A percentile compares a stretch with the other conserved stretches of the same genome.
These are phyloP conservation scores for Fusarium agapanthi DNA, from an alignment of 2,329 filamentous ascomycete genomes.

Conservation along the genomic window DNA sequence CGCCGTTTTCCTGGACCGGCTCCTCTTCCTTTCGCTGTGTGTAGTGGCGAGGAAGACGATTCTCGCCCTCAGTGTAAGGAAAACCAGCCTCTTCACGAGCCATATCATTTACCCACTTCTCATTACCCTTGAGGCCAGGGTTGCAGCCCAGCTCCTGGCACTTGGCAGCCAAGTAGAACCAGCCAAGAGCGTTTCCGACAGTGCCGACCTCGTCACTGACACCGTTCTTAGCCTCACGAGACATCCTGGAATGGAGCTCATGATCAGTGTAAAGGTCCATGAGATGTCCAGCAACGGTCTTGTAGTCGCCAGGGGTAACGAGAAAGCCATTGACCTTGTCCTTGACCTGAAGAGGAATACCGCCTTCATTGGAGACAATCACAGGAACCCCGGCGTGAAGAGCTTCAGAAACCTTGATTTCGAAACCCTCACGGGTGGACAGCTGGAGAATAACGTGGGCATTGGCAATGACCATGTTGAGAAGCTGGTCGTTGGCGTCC, in stretches of 20 bases:
- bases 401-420: conserved; percentile 87
- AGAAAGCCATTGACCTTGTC: conserved; percentile 77
- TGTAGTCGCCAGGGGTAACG: conserved; percentile 74
- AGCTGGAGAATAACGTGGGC: conserved; percentile 80
- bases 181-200: conserved; percentile 78
- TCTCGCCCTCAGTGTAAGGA: conserved; percentile 67
- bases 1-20: conserved; percentile 10
- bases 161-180: conserved; percentile 80
- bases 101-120: conserved; percentile 56
- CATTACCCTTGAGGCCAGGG: conserved; percentile 63
- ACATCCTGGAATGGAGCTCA: conserved; percentile 73
- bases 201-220: conserved; percentile 86
- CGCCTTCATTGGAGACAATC: conserved; percentile 79
- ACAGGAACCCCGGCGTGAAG: conserved; percentile 82
- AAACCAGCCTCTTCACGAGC: conserved; percentile 60
- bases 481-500: conserved; percentile 79
- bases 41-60: conserved; percentile 60
- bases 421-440: conserved; percentile 83
- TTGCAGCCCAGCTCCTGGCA: conserved; percentile 63
- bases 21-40: conserved; percentile 33
- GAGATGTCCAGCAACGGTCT: conserved; percentile 73
- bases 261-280: conserved; percentile 72
- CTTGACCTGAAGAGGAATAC: conserved; percentile 81
- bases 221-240: conserved; percentile 66
- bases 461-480: conserved; percentile 78